Evolutionary conservation across 306 rosid genomes (phyloP).

Genomic region (Mimosa bimucronata): DNA sequence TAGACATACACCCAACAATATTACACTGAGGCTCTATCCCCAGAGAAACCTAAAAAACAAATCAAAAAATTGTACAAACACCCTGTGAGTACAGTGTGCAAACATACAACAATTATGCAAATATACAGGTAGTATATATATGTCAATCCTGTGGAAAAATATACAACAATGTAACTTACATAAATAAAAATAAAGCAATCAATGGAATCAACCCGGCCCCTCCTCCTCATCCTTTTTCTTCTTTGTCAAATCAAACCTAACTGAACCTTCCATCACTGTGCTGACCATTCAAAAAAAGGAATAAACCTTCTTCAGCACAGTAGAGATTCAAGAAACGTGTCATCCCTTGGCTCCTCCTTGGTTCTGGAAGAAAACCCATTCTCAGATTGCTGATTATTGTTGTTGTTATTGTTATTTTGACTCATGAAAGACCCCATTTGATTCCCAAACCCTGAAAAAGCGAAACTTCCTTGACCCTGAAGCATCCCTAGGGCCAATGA

Average conservation of each 20-base stretch:
- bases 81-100: slow-evolving; percentile 6
- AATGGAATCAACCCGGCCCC: slow-evolving; percentile 51
- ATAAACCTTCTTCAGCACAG: slow-evolving; percentile 41
- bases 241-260: slow-evolving; percentile 9
- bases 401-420: not conserved
- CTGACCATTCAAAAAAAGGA: not conserved
- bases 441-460: slow-evolving; percentile 56
- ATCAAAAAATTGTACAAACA: slow-evolving; percentile 27
- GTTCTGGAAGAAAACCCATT: slow-evolving; percentile 53
- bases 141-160: slow-evolving; percentile 35
- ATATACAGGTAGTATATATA: slow-evolving; percentile 41
- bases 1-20: not conserved
- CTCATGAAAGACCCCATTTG: slow-evolving; percentile 54
- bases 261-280: slow-evolving; percentile 1
- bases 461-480: slow-evolving; percentile 51
- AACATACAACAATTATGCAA: slow-evolving; percentile 35
- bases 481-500: slow-evolving; percentile 53
- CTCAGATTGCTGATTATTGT: slow-evolving; percentile 32
- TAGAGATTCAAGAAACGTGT: slow-evolving; percentile 69
- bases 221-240: slow-evolving; percentile 19
- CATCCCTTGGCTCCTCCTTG: slow-evolving; percentile 86
- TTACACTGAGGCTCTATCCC: slow-evolving; percentile 31
- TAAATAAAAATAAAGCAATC: slow-evolving; percentile 40
- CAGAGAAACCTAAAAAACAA: slow-evolving; percentile 44
- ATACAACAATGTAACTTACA: slow-evolving; percentile 34